Evolutionary conservation across 805 yeast species (phyloP).

Genomic region (Danielozyma ontarioensis): DNA sequence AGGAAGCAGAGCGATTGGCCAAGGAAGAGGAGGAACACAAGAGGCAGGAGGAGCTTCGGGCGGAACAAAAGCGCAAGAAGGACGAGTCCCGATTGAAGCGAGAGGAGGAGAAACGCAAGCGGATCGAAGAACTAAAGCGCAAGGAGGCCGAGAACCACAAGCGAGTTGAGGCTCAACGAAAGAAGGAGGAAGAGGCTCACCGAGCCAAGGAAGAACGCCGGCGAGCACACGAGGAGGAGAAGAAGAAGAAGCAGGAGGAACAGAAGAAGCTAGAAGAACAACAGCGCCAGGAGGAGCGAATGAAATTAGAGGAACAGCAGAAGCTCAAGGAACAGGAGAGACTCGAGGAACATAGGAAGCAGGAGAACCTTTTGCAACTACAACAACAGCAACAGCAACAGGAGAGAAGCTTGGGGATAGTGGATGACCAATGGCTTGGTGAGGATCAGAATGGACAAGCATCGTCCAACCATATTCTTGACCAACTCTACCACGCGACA

Average conservation of each 20-base stretch:
- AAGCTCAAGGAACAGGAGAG: not conserved
- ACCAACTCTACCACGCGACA: conserved; percentile 30
- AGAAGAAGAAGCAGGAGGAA: conserved; percentile 17
- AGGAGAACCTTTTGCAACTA: conserved; percentile 5
- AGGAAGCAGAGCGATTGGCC: conserved; percentile 46
- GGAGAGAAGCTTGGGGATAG: conserved; percentile 3
- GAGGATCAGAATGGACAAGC: conserved; percentile 6
- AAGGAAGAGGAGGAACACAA: conserved; percentile 26
- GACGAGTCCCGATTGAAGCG: conserved; percentile 34
- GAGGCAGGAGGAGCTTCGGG: conserved; percentile 29
- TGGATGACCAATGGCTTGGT: conserved; percentile 8
- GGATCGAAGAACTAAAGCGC: conserved; percentile 29
- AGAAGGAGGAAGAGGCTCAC: conserved; percentile 24
- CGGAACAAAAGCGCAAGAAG: conserved; percentile 34
- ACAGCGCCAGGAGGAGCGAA: conserved; percentile 11
- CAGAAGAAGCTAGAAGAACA: conserved; percentile 18
- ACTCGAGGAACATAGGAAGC: conserved; percentile 1
- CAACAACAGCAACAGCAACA: conserved; percentile 5
- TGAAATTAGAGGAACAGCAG: conserved; percentile 3
- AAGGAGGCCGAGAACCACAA: conserved; percentile 29
- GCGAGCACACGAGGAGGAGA: conserved; percentile 9
- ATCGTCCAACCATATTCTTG: conserved; percentile 18
- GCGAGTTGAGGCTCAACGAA: conserved; percentile 23
- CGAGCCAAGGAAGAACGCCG: conserved; percentile 19
- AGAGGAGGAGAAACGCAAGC: conserved; percentile 47